Evolutionary conservation across 495 filamentous ascomycete species (phyloP).

Genomic region (Clohesyomyces aquaticus): DNA sequence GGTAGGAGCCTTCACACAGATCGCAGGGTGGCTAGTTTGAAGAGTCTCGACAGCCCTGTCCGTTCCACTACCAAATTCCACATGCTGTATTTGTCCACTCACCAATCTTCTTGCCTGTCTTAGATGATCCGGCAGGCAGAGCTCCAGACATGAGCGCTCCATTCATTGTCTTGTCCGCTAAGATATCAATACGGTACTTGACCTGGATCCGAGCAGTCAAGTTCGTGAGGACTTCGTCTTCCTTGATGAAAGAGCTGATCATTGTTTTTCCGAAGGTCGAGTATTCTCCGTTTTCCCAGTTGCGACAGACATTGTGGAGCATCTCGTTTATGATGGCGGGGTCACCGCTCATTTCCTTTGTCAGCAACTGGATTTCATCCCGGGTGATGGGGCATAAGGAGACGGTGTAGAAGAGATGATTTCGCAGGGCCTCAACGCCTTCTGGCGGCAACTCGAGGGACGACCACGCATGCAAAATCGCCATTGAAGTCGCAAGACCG

Average conservation of each 20-base stretch:
- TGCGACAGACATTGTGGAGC: constrained; percentile 1
- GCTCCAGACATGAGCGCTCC: not conserved
- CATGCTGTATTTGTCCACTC: too few species aligned
- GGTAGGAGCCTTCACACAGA: too few species aligned
- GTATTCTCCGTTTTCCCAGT: not conserved
- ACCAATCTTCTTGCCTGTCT: not conserved
- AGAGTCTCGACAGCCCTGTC: too few species aligned
- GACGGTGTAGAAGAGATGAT: not conserved
- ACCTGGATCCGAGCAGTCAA: not conserved
- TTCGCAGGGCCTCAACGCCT: constrained; percentile 1
- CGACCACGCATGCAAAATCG: constrained; percentile 5
- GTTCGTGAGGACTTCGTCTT: not conserved
- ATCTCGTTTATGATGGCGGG: not conserved
- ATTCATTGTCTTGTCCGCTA: not conserved
- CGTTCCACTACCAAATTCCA: too few species aligned
- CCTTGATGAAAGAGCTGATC: not conserved
- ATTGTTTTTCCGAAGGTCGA: not conserved
- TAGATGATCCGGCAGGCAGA: too few species aligned
- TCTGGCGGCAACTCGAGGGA: not conserved
- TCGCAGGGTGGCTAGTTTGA: too few species aligned
- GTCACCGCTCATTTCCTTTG: not conserved
- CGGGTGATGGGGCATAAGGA: not conserved
- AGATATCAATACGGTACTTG: not conserved
- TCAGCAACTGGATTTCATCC: not conserved
- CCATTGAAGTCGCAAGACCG: not conserved